Conservation (phyloP, 78 protist genomes). For the Diacronema lutheri region DNA sequence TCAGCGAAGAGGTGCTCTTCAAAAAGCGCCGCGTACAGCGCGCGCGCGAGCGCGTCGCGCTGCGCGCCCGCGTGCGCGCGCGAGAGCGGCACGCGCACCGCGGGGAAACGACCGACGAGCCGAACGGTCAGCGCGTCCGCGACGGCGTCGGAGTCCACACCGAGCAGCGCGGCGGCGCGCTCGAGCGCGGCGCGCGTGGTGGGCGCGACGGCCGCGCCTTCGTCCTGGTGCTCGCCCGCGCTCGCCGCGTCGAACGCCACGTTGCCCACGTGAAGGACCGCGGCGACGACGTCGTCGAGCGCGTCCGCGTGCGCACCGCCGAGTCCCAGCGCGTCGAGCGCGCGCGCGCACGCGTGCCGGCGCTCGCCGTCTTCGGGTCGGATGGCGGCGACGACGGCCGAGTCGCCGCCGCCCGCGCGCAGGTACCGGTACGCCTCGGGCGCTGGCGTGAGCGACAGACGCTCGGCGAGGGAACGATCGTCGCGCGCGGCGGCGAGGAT, state of each 20-base stretch:
- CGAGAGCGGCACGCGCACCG: too few relatives aligned
- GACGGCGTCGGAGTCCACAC: neutral
- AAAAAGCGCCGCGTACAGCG: neutral
- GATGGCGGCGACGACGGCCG: too few relatives aligned
- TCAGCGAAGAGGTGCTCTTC: slow-evolving; percentile 37
- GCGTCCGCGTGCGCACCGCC: too few relatives aligned
- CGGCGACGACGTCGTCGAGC: neutral
- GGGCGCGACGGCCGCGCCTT: neutral
- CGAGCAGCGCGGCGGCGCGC: neutral
- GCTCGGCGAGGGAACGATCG: too few relatives aligned
- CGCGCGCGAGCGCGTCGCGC: neutral
- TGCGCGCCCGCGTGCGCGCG: neutral
- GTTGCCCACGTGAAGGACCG: slow-evolving; percentile 28
- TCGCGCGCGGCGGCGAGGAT: neutral
- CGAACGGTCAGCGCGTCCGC: too few relatives aligned
- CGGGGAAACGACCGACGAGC: too few relatives aligned
- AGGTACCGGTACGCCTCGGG: too few relatives aligned
- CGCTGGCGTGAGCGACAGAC: too few relatives aligned
- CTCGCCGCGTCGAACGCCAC: neutral
- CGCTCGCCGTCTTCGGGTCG: too few relatives aligned
- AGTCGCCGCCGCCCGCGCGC: too few relatives aligned
- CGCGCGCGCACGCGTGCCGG: too few relatives aligned
- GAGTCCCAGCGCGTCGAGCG: too few relatives aligned
- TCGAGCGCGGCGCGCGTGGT: neutral
- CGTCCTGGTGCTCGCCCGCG: neutral